phyloP scores from a whole-genome alignment of 2,329 filamentous ascomycete species.

The Exophiala spinifera region DNA sequence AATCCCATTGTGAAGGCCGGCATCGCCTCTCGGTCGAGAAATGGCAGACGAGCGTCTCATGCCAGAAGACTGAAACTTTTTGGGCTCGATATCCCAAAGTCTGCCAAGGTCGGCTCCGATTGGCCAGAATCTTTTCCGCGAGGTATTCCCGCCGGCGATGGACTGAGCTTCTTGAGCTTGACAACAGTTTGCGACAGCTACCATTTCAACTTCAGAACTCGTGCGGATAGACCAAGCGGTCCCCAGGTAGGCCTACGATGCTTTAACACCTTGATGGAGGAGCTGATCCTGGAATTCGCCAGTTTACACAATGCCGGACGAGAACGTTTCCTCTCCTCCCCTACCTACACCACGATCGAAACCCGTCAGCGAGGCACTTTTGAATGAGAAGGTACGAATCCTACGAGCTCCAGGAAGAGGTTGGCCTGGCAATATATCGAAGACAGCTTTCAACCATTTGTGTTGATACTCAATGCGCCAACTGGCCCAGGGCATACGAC shows the following conservation, averaged over 20 bases:
- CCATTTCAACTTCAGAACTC: background rate
- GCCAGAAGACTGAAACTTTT: background rate
- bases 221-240: conserved; percentile 1
- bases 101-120: conserved; percentile 12
- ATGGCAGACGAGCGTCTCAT: background rate
- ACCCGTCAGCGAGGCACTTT: conserved; percentile 93
- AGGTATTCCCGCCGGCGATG: conserved; percentile 1
- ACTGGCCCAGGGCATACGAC: background rate
- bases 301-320: conserved; percentile 54
- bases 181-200: conserved; percentile 6
- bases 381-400: conserved; percentile 92
- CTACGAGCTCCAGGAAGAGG: background rate
- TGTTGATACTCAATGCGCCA: too few species aligned
- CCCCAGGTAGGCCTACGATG: conserved; percentile 2
- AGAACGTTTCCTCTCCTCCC: conserved; percentile 55
- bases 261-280: background rate
- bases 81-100: background rate
- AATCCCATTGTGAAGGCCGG: conserved; percentile 1
- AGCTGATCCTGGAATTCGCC: background rate
- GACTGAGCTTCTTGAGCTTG: conserved; percentile 5
- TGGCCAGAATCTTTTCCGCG: conserved; percentile 8
- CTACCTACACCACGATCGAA: conserved; percentile 66
- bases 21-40: background rate
- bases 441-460: background rate
- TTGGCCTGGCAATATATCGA: background rate